Evolutionary conservation across 768 basidiomycete genomes (phyloP).

Genomic region (Lactifluus pinguis): DNA sequence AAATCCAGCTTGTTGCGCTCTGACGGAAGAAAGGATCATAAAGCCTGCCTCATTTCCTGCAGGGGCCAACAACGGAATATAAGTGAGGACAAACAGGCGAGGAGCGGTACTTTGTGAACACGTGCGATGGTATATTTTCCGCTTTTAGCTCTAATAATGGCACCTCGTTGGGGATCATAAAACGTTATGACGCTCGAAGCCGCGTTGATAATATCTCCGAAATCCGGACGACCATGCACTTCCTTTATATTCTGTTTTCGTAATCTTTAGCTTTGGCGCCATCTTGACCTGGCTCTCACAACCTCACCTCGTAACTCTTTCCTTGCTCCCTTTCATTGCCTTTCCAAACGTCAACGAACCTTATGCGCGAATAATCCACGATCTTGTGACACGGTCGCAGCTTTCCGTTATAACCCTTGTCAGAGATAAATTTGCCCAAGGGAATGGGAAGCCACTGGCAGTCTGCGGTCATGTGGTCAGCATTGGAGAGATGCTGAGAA

Average conservation of each 20-base stretch:
- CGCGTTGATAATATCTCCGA: neutral
- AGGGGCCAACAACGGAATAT: neutral
- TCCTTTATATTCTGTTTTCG: constrained; percentile 3
- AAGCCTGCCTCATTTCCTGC: constrained; percentile 45
- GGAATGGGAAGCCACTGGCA: constrained; percentile 44
- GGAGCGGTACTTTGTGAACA: constrained; percentile 3
- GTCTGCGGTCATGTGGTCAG: constrained; percentile 27
- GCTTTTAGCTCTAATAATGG: constrained; percentile 32
- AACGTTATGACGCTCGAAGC: constrained; percentile 37
- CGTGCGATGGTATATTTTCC: constrained; percentile 27
- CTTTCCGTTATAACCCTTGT: constrained; percentile 32
- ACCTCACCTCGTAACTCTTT: constrained; percentile 5
- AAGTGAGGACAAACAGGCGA: neutral
- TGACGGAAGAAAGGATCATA: constrained; percentile 43
- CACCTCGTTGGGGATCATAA: constrained; percentile 44
- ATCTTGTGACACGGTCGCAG: constrained; percentile 34
- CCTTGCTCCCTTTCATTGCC: constrained; percentile 32
- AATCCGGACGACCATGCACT: constrained; percentile 1
- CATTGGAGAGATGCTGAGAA: neutral
- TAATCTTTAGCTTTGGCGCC: neutral
- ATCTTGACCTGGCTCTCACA: neutral
- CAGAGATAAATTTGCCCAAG: constrained; percentile 43
- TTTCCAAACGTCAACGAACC: constrained; percentile 36
- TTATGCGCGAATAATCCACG: constrained; percentile 28
- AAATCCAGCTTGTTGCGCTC: constrained; percentile 39